These are phyloP conservation scores for Gossypium laxum DNA, from an alignment of 441 rosid species.

Conservation along the genomic window DNA sequence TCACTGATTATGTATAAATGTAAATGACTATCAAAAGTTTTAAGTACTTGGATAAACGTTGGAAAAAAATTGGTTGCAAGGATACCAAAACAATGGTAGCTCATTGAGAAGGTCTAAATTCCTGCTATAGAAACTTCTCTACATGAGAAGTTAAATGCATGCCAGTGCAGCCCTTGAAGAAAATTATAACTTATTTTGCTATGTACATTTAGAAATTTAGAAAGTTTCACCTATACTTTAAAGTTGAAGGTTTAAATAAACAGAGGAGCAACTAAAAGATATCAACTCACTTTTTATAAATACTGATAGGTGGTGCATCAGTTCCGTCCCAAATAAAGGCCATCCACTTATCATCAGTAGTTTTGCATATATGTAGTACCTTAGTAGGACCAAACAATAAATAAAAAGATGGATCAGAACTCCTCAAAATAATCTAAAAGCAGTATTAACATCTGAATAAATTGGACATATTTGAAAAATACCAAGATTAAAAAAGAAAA, in stretches of 20 bases:
- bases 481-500: not conserved
- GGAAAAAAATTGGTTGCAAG: not conserved
- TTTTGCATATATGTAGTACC: constrained; percentile 49
- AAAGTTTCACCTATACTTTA: not conserved
- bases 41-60: not conserved
- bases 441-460: not conserved
- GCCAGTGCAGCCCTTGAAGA: not conserved
- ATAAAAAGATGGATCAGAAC: constrained; percentile 9
- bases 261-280: constrained; percentile 4
- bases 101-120: not conserved
- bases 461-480: not conserved
- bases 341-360: constrained; percentile 30
- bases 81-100: not conserved
- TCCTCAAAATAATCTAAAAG: not conserved
- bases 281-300: constrained; percentile 45
- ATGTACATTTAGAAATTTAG: not conserved
- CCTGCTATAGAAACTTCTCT: not conserved
- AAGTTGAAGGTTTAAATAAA: not conserved
- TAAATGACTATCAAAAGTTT: not conserved
- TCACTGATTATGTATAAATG: not conserved
- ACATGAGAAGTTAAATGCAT: constrained; percentile 1
- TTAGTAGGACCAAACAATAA: constrained; percentile 19
- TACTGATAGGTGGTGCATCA: constrained; percentile 49
- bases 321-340: constrained; percentile 90
- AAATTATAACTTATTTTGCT: not conserved